phyloP scores from a whole-genome alignment of 495 filamentous ascomycete species.

The Halenospora varia region DNA sequence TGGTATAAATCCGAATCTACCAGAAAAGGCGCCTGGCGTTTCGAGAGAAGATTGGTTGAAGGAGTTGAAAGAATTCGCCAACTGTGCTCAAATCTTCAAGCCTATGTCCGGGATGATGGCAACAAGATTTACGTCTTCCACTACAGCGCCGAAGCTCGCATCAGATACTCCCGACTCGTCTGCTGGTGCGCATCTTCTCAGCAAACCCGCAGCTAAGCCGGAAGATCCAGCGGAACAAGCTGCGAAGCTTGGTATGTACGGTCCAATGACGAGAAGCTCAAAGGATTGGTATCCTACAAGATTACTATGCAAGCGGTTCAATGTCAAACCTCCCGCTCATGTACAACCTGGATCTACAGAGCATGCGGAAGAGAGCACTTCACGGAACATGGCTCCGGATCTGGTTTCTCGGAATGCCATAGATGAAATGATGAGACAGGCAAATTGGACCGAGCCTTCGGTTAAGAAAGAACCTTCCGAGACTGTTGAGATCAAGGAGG shows the following conservation, averaged over 20 bases:
- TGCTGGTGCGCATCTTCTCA: conserved; percentile 42
- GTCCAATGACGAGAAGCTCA: conserved; percentile 71
- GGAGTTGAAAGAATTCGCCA: conserved; percentile 83
- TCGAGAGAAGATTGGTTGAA: conserved; percentile 70
- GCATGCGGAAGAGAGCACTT: conserved; percentile 33
- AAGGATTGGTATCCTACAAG: conserved; percentile 77
- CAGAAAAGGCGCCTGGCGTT: conserved; percentile 46
- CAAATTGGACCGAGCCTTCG: conserved; percentile 13
- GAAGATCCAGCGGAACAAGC: conserved; percentile 81
- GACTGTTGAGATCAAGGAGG: neutral
- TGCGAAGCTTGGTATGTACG: conserved; percentile 91
- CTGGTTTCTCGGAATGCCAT: conserved; percentile 45
- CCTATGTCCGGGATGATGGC: conserved; percentile 91
- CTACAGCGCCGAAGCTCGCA: conserved; percentile 33
- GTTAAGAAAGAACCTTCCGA: conserved; percentile 12
- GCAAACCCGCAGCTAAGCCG: conserved; percentile 55
- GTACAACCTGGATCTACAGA: conserved; percentile 47
- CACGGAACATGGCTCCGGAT: conserved; percentile 34
- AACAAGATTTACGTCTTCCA: conserved; percentile 79
- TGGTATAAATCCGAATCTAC: conserved; percentile 55
- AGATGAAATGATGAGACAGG: conserved; percentile 50
- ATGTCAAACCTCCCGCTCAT: conserved; percentile 71
- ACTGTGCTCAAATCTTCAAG: conserved; percentile 87
- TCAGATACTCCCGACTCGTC: conserved; percentile 22
- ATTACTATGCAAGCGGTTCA: conserved; percentile 89